Percentiles rank a stretch among this genome's conserved stretches.
These are phyloP conservation scores for Xylaria intraflava DNA, from an alignment of 495 filamentous ascomycete genomes.

Conservation along the genomic window DNA sequence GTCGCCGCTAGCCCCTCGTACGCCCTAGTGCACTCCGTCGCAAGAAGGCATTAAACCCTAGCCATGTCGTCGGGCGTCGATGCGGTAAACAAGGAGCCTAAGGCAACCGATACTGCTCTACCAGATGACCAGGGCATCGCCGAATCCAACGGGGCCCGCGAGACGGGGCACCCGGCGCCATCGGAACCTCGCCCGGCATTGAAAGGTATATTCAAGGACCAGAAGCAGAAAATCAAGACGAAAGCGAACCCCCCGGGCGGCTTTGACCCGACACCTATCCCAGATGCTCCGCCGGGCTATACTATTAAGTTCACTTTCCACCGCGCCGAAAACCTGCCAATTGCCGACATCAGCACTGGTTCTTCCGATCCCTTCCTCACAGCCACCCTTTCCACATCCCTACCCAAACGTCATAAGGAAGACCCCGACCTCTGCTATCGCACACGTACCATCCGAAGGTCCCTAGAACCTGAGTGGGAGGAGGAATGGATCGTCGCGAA, in stretches of 20 bases:
- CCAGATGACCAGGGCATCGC: conserved; percentile 6
- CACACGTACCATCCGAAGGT: conserved; percentile 65
- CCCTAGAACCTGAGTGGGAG: conserved; percentile 72
- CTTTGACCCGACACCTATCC: conserved; percentile 70
- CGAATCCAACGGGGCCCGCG: conserved; percentile 1
- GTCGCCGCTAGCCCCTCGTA: not conserved
- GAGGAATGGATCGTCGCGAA: conserved; percentile 82
- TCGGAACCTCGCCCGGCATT: conserved; percentile 14
- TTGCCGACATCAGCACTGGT: conserved; percentile 67
- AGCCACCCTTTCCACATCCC: conserved; percentile 55
- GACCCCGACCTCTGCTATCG: conserved; percentile 65
- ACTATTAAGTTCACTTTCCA: conserved; percentile 83
- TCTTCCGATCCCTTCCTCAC: conserved; percentile 80
- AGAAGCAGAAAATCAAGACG: conserved; percentile 53
- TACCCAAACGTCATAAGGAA: conserved; percentile 72
- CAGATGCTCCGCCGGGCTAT: conserved; percentile 65
- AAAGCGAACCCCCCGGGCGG: conserved; percentile 68
- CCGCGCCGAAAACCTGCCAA: conserved; percentile 68
- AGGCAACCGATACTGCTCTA: conserved; percentile 8
- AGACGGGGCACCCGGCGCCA: conserved; percentile 4
- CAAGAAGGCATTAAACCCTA: not conserved
- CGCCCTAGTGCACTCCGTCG: not conserved
- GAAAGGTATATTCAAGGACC: conserved; percentile 46
- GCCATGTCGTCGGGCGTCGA: not conserved
- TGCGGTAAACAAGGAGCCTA: conserved; percentile 15